These are phyloP conservation scores for Amorphotheca resinae DNA, from an alignment of 495 filamentous ascomycete genomes.

Conservation along the genomic window DNA sequence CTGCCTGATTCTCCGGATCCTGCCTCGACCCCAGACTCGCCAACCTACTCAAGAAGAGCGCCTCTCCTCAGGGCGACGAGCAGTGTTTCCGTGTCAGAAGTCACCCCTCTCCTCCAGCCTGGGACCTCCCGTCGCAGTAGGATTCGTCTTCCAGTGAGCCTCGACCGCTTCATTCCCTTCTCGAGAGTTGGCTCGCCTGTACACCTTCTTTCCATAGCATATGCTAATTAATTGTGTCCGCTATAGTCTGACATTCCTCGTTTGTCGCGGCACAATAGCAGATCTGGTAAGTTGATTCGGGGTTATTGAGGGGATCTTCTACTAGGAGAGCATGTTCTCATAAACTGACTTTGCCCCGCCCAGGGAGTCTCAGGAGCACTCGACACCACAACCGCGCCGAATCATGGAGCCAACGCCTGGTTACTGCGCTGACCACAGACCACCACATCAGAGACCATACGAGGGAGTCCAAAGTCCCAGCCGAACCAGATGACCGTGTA, in stretches of 20 bases:
- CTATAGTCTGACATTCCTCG: no score
- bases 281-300: not conserved
- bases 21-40: not conserved
- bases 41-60: not conserved
- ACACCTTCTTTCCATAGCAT: no score
- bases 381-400: constrained; percentile 55
- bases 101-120: not conserved
- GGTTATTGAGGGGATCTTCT: no score
- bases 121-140: not conserved
- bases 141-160: not conserved
- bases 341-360: no score
- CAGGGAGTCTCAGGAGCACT: constrained; percentile 10
- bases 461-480: constrained; percentile 46
- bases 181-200: no score
- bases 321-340: no score
- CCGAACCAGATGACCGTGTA: constrained; percentile 69
- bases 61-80: not conserved
- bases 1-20: not conserved
- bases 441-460: constrained; percentile 22
- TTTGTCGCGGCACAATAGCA: not conserved
- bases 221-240: no score
- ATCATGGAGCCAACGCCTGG: constrained; percentile 46
- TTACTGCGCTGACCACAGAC: constrained; percentile 27
- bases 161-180: not conserved
- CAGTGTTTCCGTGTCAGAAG: not conserved